These are phyloP conservation scores for Podosphaera xanthii DNA, from an alignment of 2,329 filamentous ascomycete species.

Conservation along the genomic window DNA sequence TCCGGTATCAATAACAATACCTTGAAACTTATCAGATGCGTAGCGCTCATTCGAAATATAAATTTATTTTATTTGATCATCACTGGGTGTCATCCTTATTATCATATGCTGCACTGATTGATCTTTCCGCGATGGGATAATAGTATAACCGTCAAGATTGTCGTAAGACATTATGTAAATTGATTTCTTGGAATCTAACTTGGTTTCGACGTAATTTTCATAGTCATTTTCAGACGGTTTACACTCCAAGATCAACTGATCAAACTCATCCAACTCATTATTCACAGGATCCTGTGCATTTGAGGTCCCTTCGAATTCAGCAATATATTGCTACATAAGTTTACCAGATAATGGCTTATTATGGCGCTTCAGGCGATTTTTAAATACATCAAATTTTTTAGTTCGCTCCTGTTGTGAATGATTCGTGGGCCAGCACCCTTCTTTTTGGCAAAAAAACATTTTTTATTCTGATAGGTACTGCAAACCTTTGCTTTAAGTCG, in stretches of 20 bases:
- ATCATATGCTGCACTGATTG: neutral
- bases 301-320: neutral
- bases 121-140: neutral
- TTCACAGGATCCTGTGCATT: neutral
- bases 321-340: neutral
- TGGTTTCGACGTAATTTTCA: neutral
- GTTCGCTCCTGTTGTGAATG: neutral
- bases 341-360: neutral
- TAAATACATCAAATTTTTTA: neutral
- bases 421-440: neutral
- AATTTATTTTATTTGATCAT: neutral
- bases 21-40: too few species aligned
- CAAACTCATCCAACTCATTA: neutral
- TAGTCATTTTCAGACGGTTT: neutral
- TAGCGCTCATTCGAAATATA: too few species aligned
- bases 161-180: neutral
- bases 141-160: neutral
- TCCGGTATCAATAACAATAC: too few species aligned
- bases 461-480: neutral
- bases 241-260: neutral
- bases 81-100: neutral
- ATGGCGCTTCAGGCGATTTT: neutral
- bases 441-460: slow-evolving; percentile 2
- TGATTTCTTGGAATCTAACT: neutral
- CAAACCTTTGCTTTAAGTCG: neutral